Evolutionary conservation across 495 filamentous ascomycete genomes (phyloP), one percentile per base, ranked within the genome.

Genomic region (Parmelia sp.): DNA sequence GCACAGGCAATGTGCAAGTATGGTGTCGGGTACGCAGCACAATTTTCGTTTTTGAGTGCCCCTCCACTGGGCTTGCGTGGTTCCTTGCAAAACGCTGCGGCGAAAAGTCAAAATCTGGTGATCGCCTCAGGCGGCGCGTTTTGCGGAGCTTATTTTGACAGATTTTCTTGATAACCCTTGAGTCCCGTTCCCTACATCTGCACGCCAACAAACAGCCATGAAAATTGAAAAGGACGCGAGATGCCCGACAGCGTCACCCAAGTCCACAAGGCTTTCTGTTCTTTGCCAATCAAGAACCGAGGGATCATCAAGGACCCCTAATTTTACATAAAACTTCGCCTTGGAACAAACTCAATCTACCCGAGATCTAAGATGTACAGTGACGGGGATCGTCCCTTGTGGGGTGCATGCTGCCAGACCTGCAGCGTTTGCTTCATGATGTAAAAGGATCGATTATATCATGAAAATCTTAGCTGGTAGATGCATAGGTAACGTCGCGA

Each of bases 1-100:
- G 2, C 87, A 75, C 47, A 90, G 80, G 35, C 83, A 82, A 53
- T 53, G 49, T 8, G 15, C 25, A 31, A 17, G 17, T 55, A 21
- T 33, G 29, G 17, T 14, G 51, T n/a, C 51, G 27, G 51, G 5
- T 55, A n/a, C 2, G 17, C 11, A 33, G 51, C 17, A 55, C 5
- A 0, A 4, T 33, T 33, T 17, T 55, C 29, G 6, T 33, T 55
- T 8, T 55, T 14, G 29, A 6, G 29, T 2, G 6, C 51, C 27
- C 51, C 51, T 21, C 51, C 51, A 55, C 51, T 55, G 31, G 51
- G 51, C 51, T 55, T 51, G 23, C 11, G 23, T 51, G 23, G 47
- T 51, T 29, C 23, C 47, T 51, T 10, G 6, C 49, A 29, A 53
- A 2, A 0, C 25, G 8, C 17, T 7, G 27, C 51, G 29, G 29